Base-by-base conservation (phyloP, 2,329 filamentous ascomycete genomes). In the Xylariaceae sp. region DNA sequence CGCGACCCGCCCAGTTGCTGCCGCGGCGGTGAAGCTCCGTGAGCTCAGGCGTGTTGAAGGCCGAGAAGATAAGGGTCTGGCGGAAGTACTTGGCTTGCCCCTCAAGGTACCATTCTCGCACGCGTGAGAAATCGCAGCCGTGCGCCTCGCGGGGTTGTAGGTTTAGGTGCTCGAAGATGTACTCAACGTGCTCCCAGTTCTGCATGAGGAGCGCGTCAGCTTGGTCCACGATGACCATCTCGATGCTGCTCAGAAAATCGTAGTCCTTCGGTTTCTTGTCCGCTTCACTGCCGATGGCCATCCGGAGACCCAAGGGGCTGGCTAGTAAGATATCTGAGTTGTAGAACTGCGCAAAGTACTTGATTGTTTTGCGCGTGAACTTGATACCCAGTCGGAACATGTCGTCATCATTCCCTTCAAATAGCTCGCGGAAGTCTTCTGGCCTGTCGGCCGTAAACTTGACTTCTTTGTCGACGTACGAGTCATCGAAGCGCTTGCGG, bases 371-470 rank as follows among this genome's bases (percentile, higher is more conserved):
- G 47, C 93, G 81, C 0, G 93, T 97, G 62, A 98, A 94, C 65
- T 97, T 98, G 59, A 98, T 66, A n/a, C 91, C 93, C 2, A 97
- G 72, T 3, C 91, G 82, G 68, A 97, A 98, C 78, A 94, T 93
- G 66, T 98, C 93, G 61, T 97, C 93, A 61, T 95, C 89, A 60
- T 96, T 97, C 44, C 93, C 93, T 47, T 84, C 84, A 58, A 98
- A 98, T 0, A 97, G 74, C 42, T 95, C 87, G 18, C 78, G 75
- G 65, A 95, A 97, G 62, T 97, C 93, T 3, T 83, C 84, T 0
- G 93, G 85, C 58, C 89, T 88, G 58, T 87, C 81, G 8, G 78
- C 71, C 19, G 83, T 80, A 52, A 89, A 84, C 30, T 78, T 79
- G 44, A 82, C 76, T 17, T 86, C 78, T 30, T 79, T 77, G 19